These are phyloP conservation scores for Fulvia fulva DNA, from an alignment of 2,329 filamentous ascomycete genomes.

Conservation along the genomic window DNA sequence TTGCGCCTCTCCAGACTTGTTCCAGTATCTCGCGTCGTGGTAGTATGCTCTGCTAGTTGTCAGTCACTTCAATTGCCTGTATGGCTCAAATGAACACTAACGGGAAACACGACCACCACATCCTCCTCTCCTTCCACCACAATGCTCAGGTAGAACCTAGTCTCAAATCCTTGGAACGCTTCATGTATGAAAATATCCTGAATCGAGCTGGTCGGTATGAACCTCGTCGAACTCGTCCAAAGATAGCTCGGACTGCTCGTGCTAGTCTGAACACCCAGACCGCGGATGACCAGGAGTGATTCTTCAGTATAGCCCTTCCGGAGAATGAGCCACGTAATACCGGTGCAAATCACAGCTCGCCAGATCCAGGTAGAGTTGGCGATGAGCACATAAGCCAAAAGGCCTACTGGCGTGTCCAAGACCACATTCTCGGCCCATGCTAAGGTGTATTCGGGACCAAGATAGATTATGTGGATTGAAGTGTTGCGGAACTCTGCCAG, in stretches of 20 bases:
- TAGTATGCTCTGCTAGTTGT: conserved; percentile 53
- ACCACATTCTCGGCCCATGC: not conserved
- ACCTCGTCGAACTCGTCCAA: conserved; percentile 58
- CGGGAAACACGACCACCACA: conserved; percentile 91
- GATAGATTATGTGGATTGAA: conserved; percentile 1
- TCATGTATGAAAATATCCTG: conserved; percentile 93
- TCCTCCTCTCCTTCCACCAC: conserved; percentile 86
- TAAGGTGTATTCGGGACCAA: not conserved
- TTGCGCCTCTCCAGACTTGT: conserved; percentile 81
- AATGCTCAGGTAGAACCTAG: conserved; percentile 82
- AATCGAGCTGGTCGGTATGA: conserved; percentile 88
- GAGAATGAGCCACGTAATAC: conserved; percentile 22
- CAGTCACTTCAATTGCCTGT: conserved; percentile 3
- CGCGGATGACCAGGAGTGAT: conserved; percentile 80
- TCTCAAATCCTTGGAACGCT: conserved; percentile 87
- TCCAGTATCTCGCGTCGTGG: conserved; percentile 74
- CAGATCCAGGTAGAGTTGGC: conserved; percentile 41
- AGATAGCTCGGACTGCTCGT: conserved; percentile 67
- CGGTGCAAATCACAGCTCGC: conserved; percentile 36
- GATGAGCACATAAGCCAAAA: conserved; percentile 24
- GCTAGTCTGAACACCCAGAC: conserved; percentile 84
- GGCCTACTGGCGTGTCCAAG: conserved; percentile 6
- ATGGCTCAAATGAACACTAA: conserved; percentile 36
- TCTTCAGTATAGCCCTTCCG: conserved; percentile 56
- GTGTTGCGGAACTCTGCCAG: conserved; percentile 24